A percentile compares a stretch with the other conserved stretches of the same genome.
phyloP scores from a whole-genome alignment of 2,329 filamentous ascomycete genomes.

The Cladophialophora chaetospira region DNA sequence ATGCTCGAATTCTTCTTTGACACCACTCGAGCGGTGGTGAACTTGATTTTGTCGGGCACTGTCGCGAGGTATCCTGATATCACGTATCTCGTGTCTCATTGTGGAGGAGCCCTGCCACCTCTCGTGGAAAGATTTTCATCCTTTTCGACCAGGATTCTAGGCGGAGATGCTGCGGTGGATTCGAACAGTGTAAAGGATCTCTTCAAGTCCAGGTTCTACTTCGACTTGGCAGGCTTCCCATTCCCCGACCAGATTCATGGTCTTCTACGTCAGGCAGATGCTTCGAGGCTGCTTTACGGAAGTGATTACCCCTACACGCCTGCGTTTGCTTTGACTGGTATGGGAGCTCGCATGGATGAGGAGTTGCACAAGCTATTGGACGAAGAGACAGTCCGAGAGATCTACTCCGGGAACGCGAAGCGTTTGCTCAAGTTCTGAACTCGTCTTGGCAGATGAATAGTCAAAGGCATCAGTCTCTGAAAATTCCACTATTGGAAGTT shows the following conservation, averaged over 20 bases:
- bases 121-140: conserved; percentile 22
- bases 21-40: conserved; percentile 49
- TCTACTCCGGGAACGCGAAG: conserved; percentile 19
- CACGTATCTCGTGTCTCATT: conserved; percentile 52
- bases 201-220: conserved; percentile 23
- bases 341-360: conserved; percentile 11
- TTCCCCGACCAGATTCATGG: conserved; percentile 39
- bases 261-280: conserved; percentile 46
- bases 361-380: conserved; percentile 11
- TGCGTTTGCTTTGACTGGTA: conserved; percentile 25
- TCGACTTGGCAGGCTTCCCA: conserved; percentile 25
- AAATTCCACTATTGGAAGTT: no score
- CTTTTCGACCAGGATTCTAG: conserved; percentile 11
- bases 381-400: conserved; percentile 6
- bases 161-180: not conserved
- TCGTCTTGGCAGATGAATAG: no score
- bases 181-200: conserved; percentile 3
- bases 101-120: conserved; percentile 47
- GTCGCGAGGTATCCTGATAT: conserved; percentile 49
- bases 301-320: conserved; percentile 57
- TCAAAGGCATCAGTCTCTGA: no score
- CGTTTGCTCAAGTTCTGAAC: conserved; percentile 7
- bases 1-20: conserved; percentile 52
- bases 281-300: conserved; percentile 54
- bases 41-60: conserved; percentile 51